Base-by-base conservation (phyloP, 768 basidiomycete genomes). In the Candolleomyces eurysporus region DNA sequence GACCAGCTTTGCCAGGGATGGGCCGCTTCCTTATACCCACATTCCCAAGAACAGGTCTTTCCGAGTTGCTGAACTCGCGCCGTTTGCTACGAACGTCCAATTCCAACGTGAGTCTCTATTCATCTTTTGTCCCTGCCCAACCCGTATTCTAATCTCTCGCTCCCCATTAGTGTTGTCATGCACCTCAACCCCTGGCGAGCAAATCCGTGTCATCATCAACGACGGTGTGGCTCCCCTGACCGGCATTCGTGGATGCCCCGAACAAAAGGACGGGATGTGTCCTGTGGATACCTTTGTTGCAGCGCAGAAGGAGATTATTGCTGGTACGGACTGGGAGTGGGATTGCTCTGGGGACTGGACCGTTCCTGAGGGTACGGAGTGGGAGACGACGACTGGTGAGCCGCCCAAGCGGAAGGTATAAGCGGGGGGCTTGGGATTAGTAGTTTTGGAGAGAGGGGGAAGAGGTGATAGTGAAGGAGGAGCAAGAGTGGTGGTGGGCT, bases 31-130 rank as follows among this genome's bases (percentile, higher is more conserved):
- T 0, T 79, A 82, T 9, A 86, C 87, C 59, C 89, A 91, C 66
- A 88, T 94, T 26, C 87, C 85, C 0, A 63, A 71, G 7, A 75
- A 88, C 52, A 80, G 84, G 14, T 79, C 88, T 0, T 96, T 92
- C 79, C 86, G 84, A 66, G 80, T 85, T 0, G 83, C 92, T 5
- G 84, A 94, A 64, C 78, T 94, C 43, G 87, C 91, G 19, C 94
- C 94, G 0, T 97, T 97, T 72, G 89, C 88, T 0, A 91, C 94
- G 30, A 96, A 96, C 67, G 71, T 96, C 21, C 91, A 93, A 68
- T 89, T 96, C 80, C 94, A 96, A 75, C 78, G 92, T 94, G 73
- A 59, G 82, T 76, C 14, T 9, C 54, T 40, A 19, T 61, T 48
- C 26, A 31, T 17, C 17, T 43, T 30, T 30, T 48, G n/a, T 21